Percentiles rank a stretch among this genome's conserved stretches.
These are phyloP conservation scores for Mycena chlorophos DNA, from an alignment of 768 basidiomycete genomes.

Conservation along the genomic window DNA sequence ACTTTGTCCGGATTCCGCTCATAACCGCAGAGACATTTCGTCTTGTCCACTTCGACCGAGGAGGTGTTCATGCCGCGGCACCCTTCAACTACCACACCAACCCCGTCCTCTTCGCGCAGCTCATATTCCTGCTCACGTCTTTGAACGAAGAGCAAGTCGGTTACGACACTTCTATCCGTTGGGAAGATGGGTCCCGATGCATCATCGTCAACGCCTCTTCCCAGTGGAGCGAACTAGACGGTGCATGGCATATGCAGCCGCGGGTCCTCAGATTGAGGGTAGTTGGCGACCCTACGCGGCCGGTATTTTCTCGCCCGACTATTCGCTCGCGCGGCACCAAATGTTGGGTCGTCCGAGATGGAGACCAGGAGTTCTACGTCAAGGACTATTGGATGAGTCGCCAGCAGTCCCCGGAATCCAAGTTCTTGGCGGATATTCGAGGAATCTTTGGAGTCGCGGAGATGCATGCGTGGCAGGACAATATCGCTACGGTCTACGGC, in stretches of 20 bases:
- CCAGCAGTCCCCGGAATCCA: neutral
- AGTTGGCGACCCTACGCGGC: neutral
- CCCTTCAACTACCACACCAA: conserved; percentile 21
- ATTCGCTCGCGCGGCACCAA: neutral
- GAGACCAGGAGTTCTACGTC: neutral
- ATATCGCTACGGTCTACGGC: neutral
- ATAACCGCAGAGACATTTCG: conserved; percentile 15
- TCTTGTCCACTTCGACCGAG: conserved; percentile 24
- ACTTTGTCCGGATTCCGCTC: conserved; percentile 20
- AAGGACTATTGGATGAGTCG: neutral
- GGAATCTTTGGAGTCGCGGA: neutral
- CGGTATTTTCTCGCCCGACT: neutral
- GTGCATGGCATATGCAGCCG: neutral
- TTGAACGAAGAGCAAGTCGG: conserved; percentile 20
- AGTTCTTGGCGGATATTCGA: neutral
- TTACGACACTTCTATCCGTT: conserved; percentile 24
- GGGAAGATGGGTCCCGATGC: conserved; percentile 8
- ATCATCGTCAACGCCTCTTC: neutral
- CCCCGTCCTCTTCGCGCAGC: conserved; percentile 19
- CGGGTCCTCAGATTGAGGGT: neutral
- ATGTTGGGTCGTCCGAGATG: neutral
- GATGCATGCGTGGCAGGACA: neutral
- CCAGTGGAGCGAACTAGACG: neutral
- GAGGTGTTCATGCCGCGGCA: conserved; percentile 14
- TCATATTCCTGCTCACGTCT: conserved; percentile 23